phyloP scores from a whole-genome alignment of 805 yeast genomes.

The Schwanniomyces vanrijiae region DNA sequence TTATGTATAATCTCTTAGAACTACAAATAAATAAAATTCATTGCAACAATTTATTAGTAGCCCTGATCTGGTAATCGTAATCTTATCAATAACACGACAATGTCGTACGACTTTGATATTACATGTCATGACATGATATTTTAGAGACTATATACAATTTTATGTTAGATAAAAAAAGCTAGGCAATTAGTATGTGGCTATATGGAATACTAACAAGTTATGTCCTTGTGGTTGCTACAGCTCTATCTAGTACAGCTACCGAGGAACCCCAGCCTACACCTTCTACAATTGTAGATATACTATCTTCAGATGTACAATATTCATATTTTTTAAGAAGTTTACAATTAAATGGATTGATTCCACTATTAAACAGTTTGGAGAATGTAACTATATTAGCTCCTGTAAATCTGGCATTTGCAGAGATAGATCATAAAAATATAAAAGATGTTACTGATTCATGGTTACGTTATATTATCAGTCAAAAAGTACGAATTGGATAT shows the following conservation, averaged over 20 bases:
- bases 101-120: neutral
- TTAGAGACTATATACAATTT: neutral
- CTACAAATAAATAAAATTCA: too few species aligned
- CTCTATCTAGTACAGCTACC: neutral
- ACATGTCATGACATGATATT: neutral
- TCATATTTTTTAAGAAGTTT: slow-evolving; percentile 59
- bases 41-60: too few species aligned
- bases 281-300: slow-evolving; percentile 60
- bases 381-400: slow-evolving; percentile 82
- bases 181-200: neutral
- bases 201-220: neutral
- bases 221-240: neutral
- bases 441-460: slow-evolving; percentile 10
- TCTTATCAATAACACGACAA: neutral
- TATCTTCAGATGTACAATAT: slow-evolving; percentile 68
- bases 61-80: too few species aligned
- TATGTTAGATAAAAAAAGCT: too few species aligned
- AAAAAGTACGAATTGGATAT: slow-evolving; percentile 31
- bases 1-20: too few species aligned
- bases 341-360: slow-evolving; percentile 64
- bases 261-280: slow-evolving; percentile 21
- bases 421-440: neutral
- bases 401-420: slow-evolving; percentile 68
- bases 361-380: slow-evolving; percentile 53
- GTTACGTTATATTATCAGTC: slow-evolving; percentile 33